Percentiles rank a stretch among this genome's conserved stretches.
Evolutionary conservation across 2,329 filamentous ascomycete genomes (phyloP).

Genomic region (Hymenoscyphus fraxineus): DNA sequence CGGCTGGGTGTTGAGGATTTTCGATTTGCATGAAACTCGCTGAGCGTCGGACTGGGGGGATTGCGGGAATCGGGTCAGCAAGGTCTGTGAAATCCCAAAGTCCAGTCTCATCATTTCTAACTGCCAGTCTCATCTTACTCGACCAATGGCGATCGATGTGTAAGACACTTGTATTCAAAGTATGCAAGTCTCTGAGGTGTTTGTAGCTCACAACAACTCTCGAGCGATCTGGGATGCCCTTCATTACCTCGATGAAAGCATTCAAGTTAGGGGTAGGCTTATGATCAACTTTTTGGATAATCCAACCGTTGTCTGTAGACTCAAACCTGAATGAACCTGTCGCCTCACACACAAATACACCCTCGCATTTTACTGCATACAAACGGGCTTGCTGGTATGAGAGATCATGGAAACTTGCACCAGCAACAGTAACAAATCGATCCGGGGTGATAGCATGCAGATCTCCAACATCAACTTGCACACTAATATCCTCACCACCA

Average conservation of each 20-base stretch:
- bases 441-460: conserved; percentile 94
- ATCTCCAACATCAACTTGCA: conserved; percentile 81
- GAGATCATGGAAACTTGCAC: conserved; percentile 90
- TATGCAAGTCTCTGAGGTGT: conserved; percentile 91
- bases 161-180: conserved; percentile 86
- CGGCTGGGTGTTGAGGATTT: conserved; percentile 80
- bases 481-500: conserved; percentile 80
- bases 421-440: conserved; percentile 89
- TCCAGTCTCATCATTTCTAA: conserved; percentile 84
- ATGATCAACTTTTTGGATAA: conserved; percentile 89
- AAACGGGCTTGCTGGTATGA: conserved; percentile 97
- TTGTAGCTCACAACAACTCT: conserved; percentile 94
- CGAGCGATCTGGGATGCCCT: conserved; percentile 74
- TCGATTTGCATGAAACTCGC: conserved; percentile 91
- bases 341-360: conserved; percentile 92
- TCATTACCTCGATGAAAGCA: conserved; percentile 87
- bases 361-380: conserved; percentile 87
- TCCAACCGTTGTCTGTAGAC: conserved; percentile 84
- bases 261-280: conserved; percentile 84
- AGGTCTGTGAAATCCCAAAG: conserved; percentile 93
- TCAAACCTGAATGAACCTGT: conserved; percentile 94
- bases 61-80: conserved; percentile 72
- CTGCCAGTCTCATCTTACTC: conserved; percentile 86
- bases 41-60: conserved; percentile 67
- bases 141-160: conserved; percentile 95